Base-by-base conservation (phyloP, 2,329 filamentous ascomycete species). In the Xylariales sp. region DNA sequence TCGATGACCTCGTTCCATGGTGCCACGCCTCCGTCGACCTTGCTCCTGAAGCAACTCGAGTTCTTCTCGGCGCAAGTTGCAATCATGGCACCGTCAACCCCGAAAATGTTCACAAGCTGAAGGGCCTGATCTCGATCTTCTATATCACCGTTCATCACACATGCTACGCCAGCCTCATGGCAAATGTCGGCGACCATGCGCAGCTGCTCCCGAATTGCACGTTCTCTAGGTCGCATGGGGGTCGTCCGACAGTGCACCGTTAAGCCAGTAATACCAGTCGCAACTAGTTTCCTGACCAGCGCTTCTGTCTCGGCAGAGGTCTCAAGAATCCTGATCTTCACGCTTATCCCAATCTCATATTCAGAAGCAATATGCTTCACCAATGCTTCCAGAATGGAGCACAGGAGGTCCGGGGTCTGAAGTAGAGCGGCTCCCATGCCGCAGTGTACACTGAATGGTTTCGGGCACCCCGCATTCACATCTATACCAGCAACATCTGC, bases 381-480 rank as follows among this genome's bases (percentile, higher is more conserved):
- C 8, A 98, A 72, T 0, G 87, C 82, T 46, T 85, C 82, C 6
- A 98, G 73, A 49, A 98, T 98, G 0, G 82, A 76, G 53, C 82
- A 85, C 1, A 98, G 76, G 55, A 78, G 81, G 50, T 97, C 90
- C 0, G 93, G 91, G 0, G 85, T 91, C 52, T 79, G 80, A 12
- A 98, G 76, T 15, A 98, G 75, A 1, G 90, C 91, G 0, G 93
- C 93, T 36, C 93, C 93, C 93, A 98, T 98, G 36, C 93, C 93
- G 46, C 89, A 89, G 48, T 78, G 78, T 2, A 91, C 95, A 57
- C 87, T 95, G 65, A 98, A 98, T 0, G 91, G 87, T 64, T 98
- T 98, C 1, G 93, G 93, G 59, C 93, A 98, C n/a, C 93, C 93
- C 0, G 93, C 89, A 62, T 98, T 98, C 47, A 98, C 85, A 61